Evolutionary conservation across 2,329 filamentous ascomycete species (phyloP).

Genomic region (Neofusicoccum parvum): DNA sequence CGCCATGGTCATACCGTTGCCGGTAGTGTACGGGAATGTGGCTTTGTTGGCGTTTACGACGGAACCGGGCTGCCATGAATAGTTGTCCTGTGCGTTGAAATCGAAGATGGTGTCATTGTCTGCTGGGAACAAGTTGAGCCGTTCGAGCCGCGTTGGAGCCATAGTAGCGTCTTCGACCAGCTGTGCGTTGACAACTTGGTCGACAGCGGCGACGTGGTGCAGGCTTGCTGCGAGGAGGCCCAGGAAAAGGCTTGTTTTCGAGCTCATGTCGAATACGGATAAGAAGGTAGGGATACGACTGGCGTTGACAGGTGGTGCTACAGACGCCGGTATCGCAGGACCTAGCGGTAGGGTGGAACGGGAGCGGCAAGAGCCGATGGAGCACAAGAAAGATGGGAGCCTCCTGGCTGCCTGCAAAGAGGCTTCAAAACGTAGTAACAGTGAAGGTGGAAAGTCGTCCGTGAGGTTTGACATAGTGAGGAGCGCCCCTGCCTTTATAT

Average conservation of each 20-base stretch:
- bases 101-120: slow-evolving; percentile 54
- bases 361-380: background rate
- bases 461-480: background rate
- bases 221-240: background rate
- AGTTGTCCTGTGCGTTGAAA: slow-evolving; percentile 47
- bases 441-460: background rate
- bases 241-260: background rate
- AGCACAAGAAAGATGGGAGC: background rate
- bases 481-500: slow-evolving; percentile 2
- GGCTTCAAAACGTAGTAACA: background rate
- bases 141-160: slow-evolving; percentile 48
- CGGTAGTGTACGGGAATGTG: slow-evolving; percentile 52
- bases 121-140: slow-evolving; percentile 43
- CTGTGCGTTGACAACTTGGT: background rate
- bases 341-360: slow-evolving; percentile 2
- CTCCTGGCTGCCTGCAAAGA: background rate
- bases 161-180: background rate
- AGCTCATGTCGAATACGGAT: background rate
- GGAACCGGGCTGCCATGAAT: slow-evolving; percentile 49
- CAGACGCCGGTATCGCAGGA: background rate
- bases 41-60: slow-evolving; percentile 57
- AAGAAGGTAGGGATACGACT: background rate
- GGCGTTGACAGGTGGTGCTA: background rate
- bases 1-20: slow-evolving; percentile 52
- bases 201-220: slow-evolving; percentile 4